These are phyloP conservation scores for Populus pruinosa DNA, from an alignment of 345 rosid genomes.

Conservation along the genomic window DNA sequence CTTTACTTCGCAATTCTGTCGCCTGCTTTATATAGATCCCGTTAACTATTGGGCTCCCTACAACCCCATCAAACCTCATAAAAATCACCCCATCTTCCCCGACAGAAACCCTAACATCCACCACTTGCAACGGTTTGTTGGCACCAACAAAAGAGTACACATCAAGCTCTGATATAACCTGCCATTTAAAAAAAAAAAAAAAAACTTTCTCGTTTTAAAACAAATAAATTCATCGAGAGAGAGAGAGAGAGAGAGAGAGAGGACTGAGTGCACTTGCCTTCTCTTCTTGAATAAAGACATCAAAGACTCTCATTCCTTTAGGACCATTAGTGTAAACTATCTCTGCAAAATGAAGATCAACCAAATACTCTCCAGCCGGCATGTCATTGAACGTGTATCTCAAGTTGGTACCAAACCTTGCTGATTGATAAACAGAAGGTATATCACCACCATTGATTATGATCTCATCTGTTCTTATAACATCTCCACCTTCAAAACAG, in stretches of 20 bases:
- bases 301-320: slow-evolving; percentile 22
- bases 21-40: slow-evolving; percentile 18
- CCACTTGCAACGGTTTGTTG: slow-evolving; percentile 18
- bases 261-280: slow-evolving; percentile 9
- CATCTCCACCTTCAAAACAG: slow-evolving; percentile 19
- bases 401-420: slow-evolving; percentile 13
- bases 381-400: slow-evolving; percentile 8
- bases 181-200: neutral
- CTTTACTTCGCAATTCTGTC: neutral
- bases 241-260: no score
- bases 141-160: slow-evolving; percentile 18
- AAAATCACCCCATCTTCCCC: slow-evolving; percentile 10
- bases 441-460: slow-evolving; percentile 8
- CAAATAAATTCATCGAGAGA: neutral
- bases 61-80: slow-evolving; percentile 19
- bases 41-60: slow-evolving; percentile 19
- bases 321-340: slow-evolving; percentile 23
- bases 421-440: slow-evolving; percentile 18
- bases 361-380: slow-evolving; percentile 10
- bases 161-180: slow-evolving; percentile 23
- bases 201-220: neutral
- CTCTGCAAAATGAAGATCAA: slow-evolving; percentile 26
- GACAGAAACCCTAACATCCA: slow-evolving; percentile 4
- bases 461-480: slow-evolving; percentile 14
- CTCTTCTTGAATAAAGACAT: slow-evolving; percentile 21